phyloP scores from a whole-genome alignment of 2,329 filamentous ascomycete species.

The Claviceps sorghi region DNA sequence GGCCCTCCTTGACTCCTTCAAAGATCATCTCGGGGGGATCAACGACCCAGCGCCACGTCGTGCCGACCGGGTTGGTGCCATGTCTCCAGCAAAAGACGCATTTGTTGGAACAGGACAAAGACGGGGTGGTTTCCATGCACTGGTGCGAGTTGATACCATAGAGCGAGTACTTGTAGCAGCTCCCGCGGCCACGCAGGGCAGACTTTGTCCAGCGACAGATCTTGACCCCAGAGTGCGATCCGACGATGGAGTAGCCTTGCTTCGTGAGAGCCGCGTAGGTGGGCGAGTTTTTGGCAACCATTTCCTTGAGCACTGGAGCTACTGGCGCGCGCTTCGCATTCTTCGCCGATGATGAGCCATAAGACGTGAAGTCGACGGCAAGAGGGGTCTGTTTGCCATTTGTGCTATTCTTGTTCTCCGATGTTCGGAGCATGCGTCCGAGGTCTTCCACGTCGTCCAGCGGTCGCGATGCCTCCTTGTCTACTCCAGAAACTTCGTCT shows the following conservation, averaged over 20 bases:
- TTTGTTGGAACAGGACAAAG: conserved; percentile 92
- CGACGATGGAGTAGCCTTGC: conserved; percentile 90
- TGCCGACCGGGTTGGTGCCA: conserved; percentile 91
- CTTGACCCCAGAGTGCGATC: conserved; percentile 90
- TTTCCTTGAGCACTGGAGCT: conserved; percentile 54
- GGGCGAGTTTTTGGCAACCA: conserved; percentile 84
- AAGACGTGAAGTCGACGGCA: conserved; percentile 77
- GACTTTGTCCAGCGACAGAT: conserved; percentile 99
- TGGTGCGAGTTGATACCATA: conserved; percentile 94
- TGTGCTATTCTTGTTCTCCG: conserved; percentile 20
- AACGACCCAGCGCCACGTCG: conserved; percentile 91
- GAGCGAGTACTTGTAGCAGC: conserved; percentile 95
- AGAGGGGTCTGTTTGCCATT: conserved; percentile 32
- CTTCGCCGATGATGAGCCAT: conserved; percentile 32
- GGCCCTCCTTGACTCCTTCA: conserved; percentile 72
- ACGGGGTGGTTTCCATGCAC: conserved; percentile 96
- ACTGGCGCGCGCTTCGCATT: conserved; percentile 29
- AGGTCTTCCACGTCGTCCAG: conserved; percentile 79
- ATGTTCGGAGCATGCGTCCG: conserved; percentile 45
- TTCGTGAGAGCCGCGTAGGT: conserved; percentile 85
- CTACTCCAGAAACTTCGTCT: conserved; percentile 22
- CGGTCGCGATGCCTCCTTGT: conserved; percentile 22
- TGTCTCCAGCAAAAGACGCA: conserved; percentile 99
- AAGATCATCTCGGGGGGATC: conserved; percentile 86
- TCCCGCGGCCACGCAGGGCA: conserved; percentile 78